Evolutionary conservation across 139 green algal species (phyloP).

Genomic region (Limnomonas spitsbergensis): DNA sequence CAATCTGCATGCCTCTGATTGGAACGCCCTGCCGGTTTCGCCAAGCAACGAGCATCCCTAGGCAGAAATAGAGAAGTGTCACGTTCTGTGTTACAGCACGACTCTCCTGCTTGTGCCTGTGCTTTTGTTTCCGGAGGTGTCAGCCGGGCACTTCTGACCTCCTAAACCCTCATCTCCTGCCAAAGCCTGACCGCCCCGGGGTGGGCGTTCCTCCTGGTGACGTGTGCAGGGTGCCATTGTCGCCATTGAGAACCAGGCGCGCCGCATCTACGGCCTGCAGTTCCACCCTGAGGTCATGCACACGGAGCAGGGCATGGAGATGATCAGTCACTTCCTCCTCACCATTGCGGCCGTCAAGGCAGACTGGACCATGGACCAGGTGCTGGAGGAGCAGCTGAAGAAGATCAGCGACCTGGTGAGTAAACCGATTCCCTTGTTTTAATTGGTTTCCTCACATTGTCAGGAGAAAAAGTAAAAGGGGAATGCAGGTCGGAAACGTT

Average conservation of each 20-base stretch:
- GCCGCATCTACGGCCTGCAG: constrained; percentile 87
- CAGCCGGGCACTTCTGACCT: too few species aligned
- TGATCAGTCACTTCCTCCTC: constrained; percentile 87
- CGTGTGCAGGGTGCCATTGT: constrained; percentile 89
- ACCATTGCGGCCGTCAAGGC: constrained; percentile 59
- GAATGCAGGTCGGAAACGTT: too few species aligned
- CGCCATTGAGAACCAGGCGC: constrained; percentile 79
- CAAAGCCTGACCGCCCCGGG: too few species aligned
- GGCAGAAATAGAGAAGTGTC: too few species aligned
- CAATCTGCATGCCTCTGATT: too few species aligned
- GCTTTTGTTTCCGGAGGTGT: too few species aligned
- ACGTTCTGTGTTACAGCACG: too few species aligned
- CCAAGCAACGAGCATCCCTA: too few species aligned
- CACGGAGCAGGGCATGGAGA: constrained; percentile 82
- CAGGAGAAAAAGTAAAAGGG: background rate
- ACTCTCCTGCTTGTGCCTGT: too few species aligned
- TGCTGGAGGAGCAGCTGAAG: constrained; percentile 90
- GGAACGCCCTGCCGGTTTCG: too few species aligned
- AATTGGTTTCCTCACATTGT: background rate
- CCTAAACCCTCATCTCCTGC: too few species aligned
- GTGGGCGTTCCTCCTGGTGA: too few species aligned
- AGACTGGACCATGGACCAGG: constrained; percentile 95
- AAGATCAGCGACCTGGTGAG: constrained; percentile 51
- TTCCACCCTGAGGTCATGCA: constrained; percentile 98
- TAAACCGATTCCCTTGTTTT: background rate